Base-by-base conservation (phyloP, 441 rosid species). In the Euphorbia celastroides region DNA sequence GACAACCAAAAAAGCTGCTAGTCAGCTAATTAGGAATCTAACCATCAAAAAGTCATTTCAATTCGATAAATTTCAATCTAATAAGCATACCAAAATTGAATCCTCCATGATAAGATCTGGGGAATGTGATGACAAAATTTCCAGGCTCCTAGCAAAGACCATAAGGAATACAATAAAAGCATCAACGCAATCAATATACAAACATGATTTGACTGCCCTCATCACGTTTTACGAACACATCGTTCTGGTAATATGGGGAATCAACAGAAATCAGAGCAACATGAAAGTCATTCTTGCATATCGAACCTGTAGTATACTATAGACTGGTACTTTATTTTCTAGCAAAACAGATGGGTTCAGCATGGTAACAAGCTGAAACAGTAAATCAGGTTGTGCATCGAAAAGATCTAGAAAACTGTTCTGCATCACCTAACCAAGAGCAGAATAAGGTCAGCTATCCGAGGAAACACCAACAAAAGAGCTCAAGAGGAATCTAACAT, bases 331-430 rank as follows among this genome's bases (percentile, higher is more conserved):
- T 67, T 81, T 84, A 62, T 84, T 89, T 77, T 86, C 90, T 79
- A 76, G 92, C 82, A 93, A 75, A 44, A 91, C 90, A 19, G 97
- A 88, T n/a, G 99, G 97, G 73, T 89, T 88, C 83, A 93, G 74
- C 96, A 90, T 88, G 62, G 99, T 93, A 56, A 93, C 96, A 26
- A 93, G 92, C 80, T 93, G 97, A 80, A 93, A 93, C 56, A 93
- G 96, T 44, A 93, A 79, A 82, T 93, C 97, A 62, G 99, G 97
- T 69, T 91, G 99, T 38, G 97, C 86, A 77, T 91, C 97, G 79
- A 93, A 93, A 34, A 93, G 95, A 80, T 93, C 99, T 6, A 96
- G 99, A 63, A 93, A 92, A 50, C 87, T 82, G 62, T 70, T 77
- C 70, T 86, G 83, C 96, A 93, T 93, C 75, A 88, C 99, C 99